Conservation (phyloP, 176 grass and related monocot genomes). For the Tillandsia leiboldiana region DNA sequence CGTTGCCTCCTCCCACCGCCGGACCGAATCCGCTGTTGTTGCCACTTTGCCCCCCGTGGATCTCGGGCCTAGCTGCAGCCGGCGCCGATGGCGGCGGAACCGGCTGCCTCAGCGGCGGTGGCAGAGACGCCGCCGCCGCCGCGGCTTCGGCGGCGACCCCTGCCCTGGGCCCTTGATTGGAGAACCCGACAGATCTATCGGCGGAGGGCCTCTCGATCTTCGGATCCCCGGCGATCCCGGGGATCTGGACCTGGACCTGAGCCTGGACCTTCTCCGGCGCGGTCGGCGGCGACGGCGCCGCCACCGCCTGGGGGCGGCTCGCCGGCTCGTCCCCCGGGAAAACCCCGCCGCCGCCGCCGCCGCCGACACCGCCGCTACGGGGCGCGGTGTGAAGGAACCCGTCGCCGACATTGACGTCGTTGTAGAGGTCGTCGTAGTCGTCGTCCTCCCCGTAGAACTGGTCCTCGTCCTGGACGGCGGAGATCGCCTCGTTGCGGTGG, state of each 20-base stretch:
- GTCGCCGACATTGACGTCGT: slow-evolving; percentile 76
- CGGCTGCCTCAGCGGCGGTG: background rate
- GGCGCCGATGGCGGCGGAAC: background rate
- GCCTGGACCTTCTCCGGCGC: background rate
- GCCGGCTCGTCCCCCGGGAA: background rate
- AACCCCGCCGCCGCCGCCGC: background rate
- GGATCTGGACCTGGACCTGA: background rate
- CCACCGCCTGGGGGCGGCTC: slow-evolving; percentile 20
- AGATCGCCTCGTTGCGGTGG: slow-evolving; percentile 59
- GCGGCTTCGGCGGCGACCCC: background rate
- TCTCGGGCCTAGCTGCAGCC: background rate
- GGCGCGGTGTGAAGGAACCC: slow-evolving; percentile 39
- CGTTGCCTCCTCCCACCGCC: background rate
- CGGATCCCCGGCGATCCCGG: no score
- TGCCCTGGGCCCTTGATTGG: background rate
- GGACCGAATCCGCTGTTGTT: background rate
- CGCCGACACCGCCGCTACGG: background rate
- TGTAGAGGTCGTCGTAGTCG: slow-evolving; percentile 81
- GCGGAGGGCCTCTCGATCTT: no score
- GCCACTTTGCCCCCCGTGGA: slow-evolving; percentile 1
- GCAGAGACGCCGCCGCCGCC: background rate
- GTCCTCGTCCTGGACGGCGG: slow-evolving; percentile 55
- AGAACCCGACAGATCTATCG: no score
- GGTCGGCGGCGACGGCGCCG: slow-evolving; percentile 3
- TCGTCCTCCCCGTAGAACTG: slow-evolving; percentile 87